Evolutionary conservation across 331 rosid genomes (phyloP), one percentile per base, ranked within the genome.

Genomic region (Rhamnella rubrinervis): DNA sequence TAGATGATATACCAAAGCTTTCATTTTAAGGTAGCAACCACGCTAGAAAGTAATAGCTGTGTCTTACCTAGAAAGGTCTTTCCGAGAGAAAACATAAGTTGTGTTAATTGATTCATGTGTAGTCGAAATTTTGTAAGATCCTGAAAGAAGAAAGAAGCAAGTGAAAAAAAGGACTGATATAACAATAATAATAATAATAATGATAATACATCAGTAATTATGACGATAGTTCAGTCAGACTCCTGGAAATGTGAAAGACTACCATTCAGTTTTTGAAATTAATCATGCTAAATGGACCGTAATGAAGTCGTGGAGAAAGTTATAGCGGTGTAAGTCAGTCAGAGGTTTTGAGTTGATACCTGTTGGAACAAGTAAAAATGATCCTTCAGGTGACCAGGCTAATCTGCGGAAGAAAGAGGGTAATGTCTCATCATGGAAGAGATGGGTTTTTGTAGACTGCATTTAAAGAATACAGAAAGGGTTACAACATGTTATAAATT

Each of bases 371-470:
- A 93, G 83, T 75, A 93, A 76, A 84, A 93, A 90, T 21, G 85
- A 90, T 64, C 98, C 98, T 79, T 93, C 97, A 56, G 98, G 97
- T 81, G 97, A 93, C 98, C 98, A 90, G 38, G 97, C 83, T 75
- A 85, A 75, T 82, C 98, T 93, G 77, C 97, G 85, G 81, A 93
- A 93, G 81, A 93, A 93, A 65, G 98, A 93, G 25, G 97, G 96
- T 83, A 93, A 73, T 0, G 97, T 93, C 78, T 90, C 97, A 16
- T 93, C 97, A 18, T 88, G 92, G 81, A 93, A 93, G 65, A 93
- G 95, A 84, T 88, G 93, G 76, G 65, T 80, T 80, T 82, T 93
- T 18, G 74, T 71, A 15, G 87, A 78, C 96, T 93, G 92, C 88
- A 81, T 58, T 17, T 37, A 65, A 71, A 79, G 61, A 67, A 58